Evolutionary conservation across 257 asterid species (phyloP).

Genomic region (Solanum chiquidenum): DNA sequence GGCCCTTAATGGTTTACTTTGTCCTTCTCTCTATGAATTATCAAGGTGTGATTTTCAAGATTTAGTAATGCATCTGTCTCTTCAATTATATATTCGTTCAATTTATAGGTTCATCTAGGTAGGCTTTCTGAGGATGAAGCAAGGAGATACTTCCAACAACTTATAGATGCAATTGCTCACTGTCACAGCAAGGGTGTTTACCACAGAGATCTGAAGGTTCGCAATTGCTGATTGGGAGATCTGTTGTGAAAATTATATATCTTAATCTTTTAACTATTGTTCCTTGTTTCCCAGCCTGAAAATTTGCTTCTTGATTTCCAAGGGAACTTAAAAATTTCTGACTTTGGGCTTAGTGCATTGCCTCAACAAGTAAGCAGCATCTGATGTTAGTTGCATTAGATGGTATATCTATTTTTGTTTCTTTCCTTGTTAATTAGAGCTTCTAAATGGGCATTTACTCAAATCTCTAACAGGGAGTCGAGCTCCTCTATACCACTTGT

Average conservation of each 20-base stretch:
- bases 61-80: background rate
- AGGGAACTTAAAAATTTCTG: constrained; percentile 85
- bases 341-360: constrained; percentile 91
- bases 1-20: background rate
- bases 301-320: constrained; percentile 86
- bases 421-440: background rate
- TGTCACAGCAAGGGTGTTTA: constrained; percentile 93
- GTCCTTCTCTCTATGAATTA: background rate
- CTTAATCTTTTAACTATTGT: background rate
- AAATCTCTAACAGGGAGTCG: constrained; percentile 57
- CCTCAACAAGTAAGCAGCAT: constrained; percentile 59
- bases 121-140: constrained; percentile 75
- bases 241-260: background rate
- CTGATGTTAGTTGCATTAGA: background rate
- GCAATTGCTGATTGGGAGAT: constrained; percentile 7
- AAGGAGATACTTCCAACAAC: constrained; percentile 84
- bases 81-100: constrained; percentile 1
- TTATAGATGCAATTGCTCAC: constrained; percentile 79
- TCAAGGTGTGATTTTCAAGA: background rate
- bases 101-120: constrained; percentile 60
- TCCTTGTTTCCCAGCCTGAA: constrained; percentile 59
- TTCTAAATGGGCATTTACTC: background rate
- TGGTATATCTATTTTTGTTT: background rate
- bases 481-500: constrained; percentile 89
- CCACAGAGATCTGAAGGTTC: constrained; percentile 91